Evolutionary conservation across 2,329 filamentous ascomycete species (phyloP).

Genomic region (Fusarium proliferatum): DNA sequence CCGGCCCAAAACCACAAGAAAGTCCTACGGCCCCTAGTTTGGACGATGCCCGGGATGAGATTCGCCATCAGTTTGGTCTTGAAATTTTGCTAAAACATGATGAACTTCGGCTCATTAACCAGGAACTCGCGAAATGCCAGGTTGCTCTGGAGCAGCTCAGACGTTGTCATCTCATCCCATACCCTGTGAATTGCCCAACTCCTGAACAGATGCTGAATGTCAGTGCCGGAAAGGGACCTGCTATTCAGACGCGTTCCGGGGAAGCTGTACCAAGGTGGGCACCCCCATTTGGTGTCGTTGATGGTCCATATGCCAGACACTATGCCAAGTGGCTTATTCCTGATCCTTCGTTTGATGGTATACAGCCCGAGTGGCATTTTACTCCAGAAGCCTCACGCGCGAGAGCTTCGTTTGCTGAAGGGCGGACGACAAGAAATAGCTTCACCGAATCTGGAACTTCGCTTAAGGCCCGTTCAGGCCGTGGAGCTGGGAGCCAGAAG

Average conservation of each 20-base stretch:
- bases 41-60: slow-evolving; percentile 73
- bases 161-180: slow-evolving; percentile 91
- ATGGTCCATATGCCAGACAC: slow-evolving; percentile 93
- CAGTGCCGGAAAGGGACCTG: slow-evolving; percentile 78
- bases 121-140: slow-evolving; percentile 96
- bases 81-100: slow-evolving; percentile 95
- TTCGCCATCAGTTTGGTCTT: slow-evolving; percentile 88
- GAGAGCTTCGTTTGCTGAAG: slow-evolving; percentile 67
- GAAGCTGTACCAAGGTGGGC: slow-evolving; percentile 79
- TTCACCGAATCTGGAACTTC: slow-evolving; percentile 57
- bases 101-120: slow-evolving; percentile 92
- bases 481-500: slow-evolving; percentile 67
- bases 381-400: slow-evolving; percentile 55
- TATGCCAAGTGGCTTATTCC: slow-evolving; percentile 96
- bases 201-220: slow-evolving; percentile 76
- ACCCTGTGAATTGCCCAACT: slow-evolving; percentile 76
- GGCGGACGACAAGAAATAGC: slow-evolving; percentile 83
- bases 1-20: slow-evolving; percentile 36
- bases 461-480: slow-evolving; percentile 63
- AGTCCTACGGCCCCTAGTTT: slow-evolving; percentile 47
- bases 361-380: slow-evolving; percentile 60
- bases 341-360: slow-evolving; percentile 85
- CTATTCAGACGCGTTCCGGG: slow-evolving; percentile 70
- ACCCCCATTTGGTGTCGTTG: slow-evolving; percentile 88
- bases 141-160: slow-evolving; percentile 92